Percentiles rank a stretch among this genome's conserved stretches.
phyloP scores from a whole-genome alignment of 495 filamentous ascomycete species.

The Neurospora africana region DNA sequence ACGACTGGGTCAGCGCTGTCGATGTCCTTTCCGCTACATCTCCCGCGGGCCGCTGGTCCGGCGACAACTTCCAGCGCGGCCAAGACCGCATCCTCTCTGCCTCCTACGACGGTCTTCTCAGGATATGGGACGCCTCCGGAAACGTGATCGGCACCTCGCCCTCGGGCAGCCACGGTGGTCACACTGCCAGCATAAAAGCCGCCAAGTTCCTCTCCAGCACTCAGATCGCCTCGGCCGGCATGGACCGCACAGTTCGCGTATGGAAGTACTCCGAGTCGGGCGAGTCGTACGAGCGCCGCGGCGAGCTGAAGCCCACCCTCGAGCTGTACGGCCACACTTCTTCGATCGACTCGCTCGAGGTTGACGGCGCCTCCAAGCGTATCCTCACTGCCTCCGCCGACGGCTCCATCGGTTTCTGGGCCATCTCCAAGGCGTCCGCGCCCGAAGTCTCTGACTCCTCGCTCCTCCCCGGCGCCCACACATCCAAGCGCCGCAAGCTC shows the following conservation, averaged over 20 bases:
- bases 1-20: slow-evolving; percentile 94
- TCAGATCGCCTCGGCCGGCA: slow-evolving; percentile 65
- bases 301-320: slow-evolving; percentile 59
- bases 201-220: slow-evolving; percentile 69
- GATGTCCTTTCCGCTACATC: slow-evolving; percentile 66
- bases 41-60: slow-evolving; percentile 46
- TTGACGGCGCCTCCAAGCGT: slow-evolving; percentile 62
- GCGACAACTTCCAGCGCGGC: slow-evolving; percentile 30
- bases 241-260: slow-evolving; percentile 73
- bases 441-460: slow-evolving; percentile 52
- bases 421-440: slow-evolving; percentile 57
- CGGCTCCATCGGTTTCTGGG: slow-evolving; percentile 76
- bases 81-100: slow-evolving; percentile 66
- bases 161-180: slow-evolving; percentile 51
- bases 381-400: slow-evolving; percentile 78
- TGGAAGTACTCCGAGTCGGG: slow-evolving; percentile 73
- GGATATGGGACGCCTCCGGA: slow-evolving; percentile 82
- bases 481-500: slow-evolving; percentile 70
- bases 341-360: slow-evolving; percentile 63
- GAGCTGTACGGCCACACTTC: slow-evolving; percentile 81
- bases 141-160: slow-evolving; percentile 63
- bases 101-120: slow-evolving; percentile 77
- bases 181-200: slow-evolving; percentile 64
- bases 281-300: slow-evolving; percentile 50
- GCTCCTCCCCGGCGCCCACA: slow-evolving; percentile 50